phyloP scores from a whole-genome alignment of 306 rosid genomes.

The Hippophae rhamnoides region DNA sequence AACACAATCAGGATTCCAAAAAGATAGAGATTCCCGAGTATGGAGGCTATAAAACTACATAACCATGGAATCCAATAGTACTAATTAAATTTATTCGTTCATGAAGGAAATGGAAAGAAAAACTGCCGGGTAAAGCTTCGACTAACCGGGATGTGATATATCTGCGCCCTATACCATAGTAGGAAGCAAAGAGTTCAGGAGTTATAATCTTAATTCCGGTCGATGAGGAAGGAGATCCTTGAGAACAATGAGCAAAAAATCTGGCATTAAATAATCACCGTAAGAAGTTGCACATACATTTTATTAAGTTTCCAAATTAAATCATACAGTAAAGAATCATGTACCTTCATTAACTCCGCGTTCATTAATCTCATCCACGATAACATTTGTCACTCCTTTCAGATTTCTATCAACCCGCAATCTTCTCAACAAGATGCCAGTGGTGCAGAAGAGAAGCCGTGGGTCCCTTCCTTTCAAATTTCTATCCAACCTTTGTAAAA shows the following conservation, averaged over 20 bases:
- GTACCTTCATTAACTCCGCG: constrained; percentile 99
- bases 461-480: constrained; percentile 87
- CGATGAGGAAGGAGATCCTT: constrained; percentile 83
- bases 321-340: constrained; percentile 16
- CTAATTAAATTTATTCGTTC: no score
- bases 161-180: constrained; percentile 52
- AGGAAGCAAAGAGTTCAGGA: constrained; percentile 75
- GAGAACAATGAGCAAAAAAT: constrained; percentile 79
- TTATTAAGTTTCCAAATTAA: constrained; percentile 16
- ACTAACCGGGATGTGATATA: constrained; percentile 62
- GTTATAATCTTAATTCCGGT: constrained; percentile 80
- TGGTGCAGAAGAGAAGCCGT: constrained; percentile 91
- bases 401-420: constrained; percentile 76
- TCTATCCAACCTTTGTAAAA: constrained; percentile 74
- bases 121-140: not conserved
- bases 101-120: no score
- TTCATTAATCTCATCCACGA: constrained; percentile 97
- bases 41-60: constrained; percentile 24
- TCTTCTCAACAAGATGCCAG: constrained; percentile 92
- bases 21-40: constrained; percentile 72
- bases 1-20: constrained; percentile 89
- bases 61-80: no score
- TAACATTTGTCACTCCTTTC: constrained; percentile 76
- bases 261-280: constrained; percentile 24
- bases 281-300: constrained; percentile 23